phyloP scores from a whole-genome alignment of 192 early-diverging fungal genomes.

The Haplosporangium gracile region DNA sequence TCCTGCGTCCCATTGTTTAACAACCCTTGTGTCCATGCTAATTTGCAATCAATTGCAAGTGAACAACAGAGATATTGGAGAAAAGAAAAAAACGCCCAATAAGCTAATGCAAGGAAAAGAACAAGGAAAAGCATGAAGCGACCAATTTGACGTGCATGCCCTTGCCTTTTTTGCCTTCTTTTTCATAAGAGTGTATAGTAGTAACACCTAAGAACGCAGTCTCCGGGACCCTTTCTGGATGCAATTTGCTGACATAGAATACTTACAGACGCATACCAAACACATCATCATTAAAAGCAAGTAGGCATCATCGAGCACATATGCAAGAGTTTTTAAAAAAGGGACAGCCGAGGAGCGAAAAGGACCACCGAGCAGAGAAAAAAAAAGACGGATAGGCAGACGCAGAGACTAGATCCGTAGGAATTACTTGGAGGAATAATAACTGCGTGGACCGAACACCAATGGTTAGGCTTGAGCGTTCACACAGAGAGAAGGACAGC shows the following conservation, averaged over 20 bases:
- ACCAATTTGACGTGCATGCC: background rate
- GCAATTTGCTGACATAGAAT: slow-evolving; percentile 6
- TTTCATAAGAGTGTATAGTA: background rate
- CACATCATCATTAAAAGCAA: background rate
- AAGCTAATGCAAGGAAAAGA: background rate
- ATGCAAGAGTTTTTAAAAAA: background rate
- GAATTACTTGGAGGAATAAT: background rate
- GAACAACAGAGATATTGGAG: background rate
- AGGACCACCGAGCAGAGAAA: background rate
- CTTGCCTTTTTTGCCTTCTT: background rate
- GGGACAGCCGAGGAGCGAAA: background rate
- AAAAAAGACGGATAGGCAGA: background rate
- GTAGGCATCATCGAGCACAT: background rate
- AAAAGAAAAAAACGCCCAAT: background rate
- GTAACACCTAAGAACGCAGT: background rate
- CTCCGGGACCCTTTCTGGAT: background rate
- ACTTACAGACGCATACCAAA: background rate
- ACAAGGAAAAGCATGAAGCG: background rate
- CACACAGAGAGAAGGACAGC: background rate
- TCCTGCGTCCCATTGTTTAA: too few relatives aligned
- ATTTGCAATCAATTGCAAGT: background rate
- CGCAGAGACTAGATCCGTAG: too few relatives aligned
- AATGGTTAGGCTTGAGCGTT: background rate
- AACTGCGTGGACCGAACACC: background rate
- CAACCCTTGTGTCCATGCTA: background rate